Evolutionary conservation across 768 basidiomycete species (phyloP), one percentile per base, ranked within the genome.

Genomic region (Hypsizygus marmoreus): DNA sequence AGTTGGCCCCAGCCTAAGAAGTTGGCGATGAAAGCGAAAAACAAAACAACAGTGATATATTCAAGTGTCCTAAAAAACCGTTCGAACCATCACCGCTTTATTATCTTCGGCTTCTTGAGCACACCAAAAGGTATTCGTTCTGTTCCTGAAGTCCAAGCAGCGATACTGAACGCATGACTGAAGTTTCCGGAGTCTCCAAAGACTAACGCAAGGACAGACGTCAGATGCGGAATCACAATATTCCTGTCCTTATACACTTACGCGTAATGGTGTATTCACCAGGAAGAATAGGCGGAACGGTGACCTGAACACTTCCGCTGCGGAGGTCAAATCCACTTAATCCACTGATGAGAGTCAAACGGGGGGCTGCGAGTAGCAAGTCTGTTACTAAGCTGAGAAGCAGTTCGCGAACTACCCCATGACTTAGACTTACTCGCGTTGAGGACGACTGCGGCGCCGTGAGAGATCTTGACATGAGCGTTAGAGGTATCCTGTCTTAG

Each of bases 151-250:
- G n/a, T n/a, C n/a, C n/a, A n/a, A n/a, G 35, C 24, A 9, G 45
- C 47, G 49, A 76, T 69, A 10, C 60, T 59, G 60, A 76, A 76
- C 14, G 47, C 46, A 9, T 64, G 67, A 55, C 73, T 74, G 40
- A 58, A 56, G 59, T 77, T 71, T 28, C 74, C 75, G 13, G 75
- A 77, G 52, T 77, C 73, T 12, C 77, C 76, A 43, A 74, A 75
- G 40, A 79, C 76, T 78, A 33, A 12, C 5, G 17, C 17, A 30
- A n/a, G 6, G 12, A n/a, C 29, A 20, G 3, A 11, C 6, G 31
- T 31, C 10, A 45, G 12, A 19, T 39, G 24, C 17, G 26, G 26
- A 31, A 17, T 11, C 20, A 11, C n/a, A 13, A 45, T 16, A 28
- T 31, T 26, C 1, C 30, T 2, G 33, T 19, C 9, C 2, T 12